phyloP scores from a whole-genome alignment of 306 rosid genomes.

The Pueraria montana region DNA sequence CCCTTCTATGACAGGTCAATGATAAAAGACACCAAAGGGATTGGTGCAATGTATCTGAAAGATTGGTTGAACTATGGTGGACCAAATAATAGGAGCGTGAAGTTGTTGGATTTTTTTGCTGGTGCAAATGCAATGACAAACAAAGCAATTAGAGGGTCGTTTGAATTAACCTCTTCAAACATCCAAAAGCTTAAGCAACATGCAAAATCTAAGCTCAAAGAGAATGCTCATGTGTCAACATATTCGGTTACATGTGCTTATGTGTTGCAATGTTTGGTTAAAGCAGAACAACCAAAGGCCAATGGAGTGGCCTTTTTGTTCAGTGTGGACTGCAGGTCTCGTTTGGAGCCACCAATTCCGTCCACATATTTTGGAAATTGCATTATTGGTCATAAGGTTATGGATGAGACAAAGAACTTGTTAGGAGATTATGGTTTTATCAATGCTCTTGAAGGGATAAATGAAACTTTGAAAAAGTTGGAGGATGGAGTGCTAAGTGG shows the following conservation, averaged over 20 bases:
- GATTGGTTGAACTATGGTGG: conserved; percentile 19
- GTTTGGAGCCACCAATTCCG: conserved; percentile 48
- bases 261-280: conserved; percentile 40
- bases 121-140: not conserved
- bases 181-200: conserved; percentile 37
- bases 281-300: conserved; percentile 38
- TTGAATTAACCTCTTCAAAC: conserved; percentile 25
- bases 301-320: not conserved
- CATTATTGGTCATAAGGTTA: not conserved
- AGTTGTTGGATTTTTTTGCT: not conserved
- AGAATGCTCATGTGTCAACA: not conserved
- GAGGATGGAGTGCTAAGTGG: conserved; percentile 22
- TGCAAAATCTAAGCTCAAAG: conserved; percentile 1
- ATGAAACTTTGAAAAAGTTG: conserved; percentile 39
- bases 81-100: conserved; percentile 10
- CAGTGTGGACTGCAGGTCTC: conserved; percentile 46
- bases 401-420: conserved; percentile 14
- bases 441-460: conserved; percentile 24
- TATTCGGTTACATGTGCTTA: conserved; percentile 54
- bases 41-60: not conserved
- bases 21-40: conserved; percentile 7
- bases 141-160: conserved; percentile 24
- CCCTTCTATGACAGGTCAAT: conserved; percentile 34
- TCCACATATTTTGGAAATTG: conserved; percentile 62
- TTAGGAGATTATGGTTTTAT: conserved; percentile 37